Conservation (phyloP, 805 yeast genomes). For the Candida parachauliodes region DNA sequence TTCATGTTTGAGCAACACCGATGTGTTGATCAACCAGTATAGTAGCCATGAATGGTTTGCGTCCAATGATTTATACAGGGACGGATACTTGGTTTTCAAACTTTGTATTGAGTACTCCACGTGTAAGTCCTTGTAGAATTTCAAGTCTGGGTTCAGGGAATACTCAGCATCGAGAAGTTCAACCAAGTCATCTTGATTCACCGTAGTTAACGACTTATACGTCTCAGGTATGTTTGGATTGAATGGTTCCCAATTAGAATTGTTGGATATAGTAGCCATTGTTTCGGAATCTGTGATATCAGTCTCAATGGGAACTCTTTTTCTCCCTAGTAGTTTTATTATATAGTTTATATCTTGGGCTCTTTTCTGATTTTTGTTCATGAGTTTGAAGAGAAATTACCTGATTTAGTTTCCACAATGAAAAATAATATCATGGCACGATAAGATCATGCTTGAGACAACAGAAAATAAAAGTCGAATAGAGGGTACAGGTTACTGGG, state of each 20-base stretch:
- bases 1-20: constrained; percentile 13
- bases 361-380: neutral
- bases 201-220: constrained; percentile 33
- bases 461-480: no score
- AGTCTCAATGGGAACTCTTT: constrained; percentile 4
- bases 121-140: constrained; percentile 34
- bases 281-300: neutral
- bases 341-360: constrained; percentile 2
- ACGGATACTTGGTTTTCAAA: constrained; percentile 35
- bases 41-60: constrained; percentile 92
- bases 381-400: neutral
- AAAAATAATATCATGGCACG: neutral
- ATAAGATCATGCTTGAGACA: no score
- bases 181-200: constrained; percentile 33
- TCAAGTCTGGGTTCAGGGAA: constrained; percentile 5
- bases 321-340: constrained; percentile 3
- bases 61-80: constrained; percentile 63
- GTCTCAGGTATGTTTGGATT: constrained; percentile 11
- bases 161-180: constrained; percentile 16
- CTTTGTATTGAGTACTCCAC: constrained; percentile 38
- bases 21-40: constrained; percentile 72
- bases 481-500: no score
- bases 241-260: constrained; percentile 4
- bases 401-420: constrained; percentile 5
- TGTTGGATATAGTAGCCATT: neutral